A percentile compares a stretch with the other conserved stretches of the same genome.
These are phyloP conservation scores for Apiospora kogelbergensis DNA, from an alignment of 2,329 filamentous ascomycete genomes.

Conservation along the genomic window DNA sequence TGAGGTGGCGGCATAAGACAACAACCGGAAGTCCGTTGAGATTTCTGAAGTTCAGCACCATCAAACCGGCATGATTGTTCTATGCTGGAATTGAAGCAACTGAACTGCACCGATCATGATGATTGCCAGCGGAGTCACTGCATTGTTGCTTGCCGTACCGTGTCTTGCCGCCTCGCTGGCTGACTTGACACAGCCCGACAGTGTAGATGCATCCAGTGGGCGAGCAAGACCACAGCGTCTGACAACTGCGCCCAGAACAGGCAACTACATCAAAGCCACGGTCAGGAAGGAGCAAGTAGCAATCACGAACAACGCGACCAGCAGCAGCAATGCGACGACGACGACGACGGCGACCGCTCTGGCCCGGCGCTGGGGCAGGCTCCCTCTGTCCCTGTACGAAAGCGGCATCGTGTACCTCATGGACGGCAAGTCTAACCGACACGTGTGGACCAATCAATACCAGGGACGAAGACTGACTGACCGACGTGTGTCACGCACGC, in stretches of 20 bases:
- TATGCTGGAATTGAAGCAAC: neutral
- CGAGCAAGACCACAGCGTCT: neutral
- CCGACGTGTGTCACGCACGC: neutral
- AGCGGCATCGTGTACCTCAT: slow-evolving; percentile 35
- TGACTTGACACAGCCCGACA: neutral
- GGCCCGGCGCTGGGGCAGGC: slow-evolving; percentile 19
- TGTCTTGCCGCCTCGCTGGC: neutral
- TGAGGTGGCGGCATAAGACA: neutral
- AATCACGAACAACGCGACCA: slow-evolving; percentile 16
- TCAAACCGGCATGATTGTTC: no score
- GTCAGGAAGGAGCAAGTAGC: slow-evolving; percentile 22
- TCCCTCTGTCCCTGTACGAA: slow-evolving; percentile 24
- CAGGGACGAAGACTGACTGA: no score
- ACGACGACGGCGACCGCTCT: neutral
- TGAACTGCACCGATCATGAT: neutral
- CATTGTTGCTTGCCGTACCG: neutral
- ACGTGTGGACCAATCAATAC: neutral
- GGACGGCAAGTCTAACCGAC: slow-evolving; percentile 27
- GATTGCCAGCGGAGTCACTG: neutral
- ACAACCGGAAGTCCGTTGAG: neutral
- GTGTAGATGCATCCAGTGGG: neutral
- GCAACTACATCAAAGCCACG: slow-evolving; percentile 23
- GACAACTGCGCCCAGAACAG: neutral
- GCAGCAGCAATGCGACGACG: neutral
- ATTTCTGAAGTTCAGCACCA: neutral